Percentiles rank a stretch among this genome's conserved stretches.
Conservation (phyloP, 2,329 filamentous ascomycete genomes). For the Pseudogymnoascus sp. region DNA sequence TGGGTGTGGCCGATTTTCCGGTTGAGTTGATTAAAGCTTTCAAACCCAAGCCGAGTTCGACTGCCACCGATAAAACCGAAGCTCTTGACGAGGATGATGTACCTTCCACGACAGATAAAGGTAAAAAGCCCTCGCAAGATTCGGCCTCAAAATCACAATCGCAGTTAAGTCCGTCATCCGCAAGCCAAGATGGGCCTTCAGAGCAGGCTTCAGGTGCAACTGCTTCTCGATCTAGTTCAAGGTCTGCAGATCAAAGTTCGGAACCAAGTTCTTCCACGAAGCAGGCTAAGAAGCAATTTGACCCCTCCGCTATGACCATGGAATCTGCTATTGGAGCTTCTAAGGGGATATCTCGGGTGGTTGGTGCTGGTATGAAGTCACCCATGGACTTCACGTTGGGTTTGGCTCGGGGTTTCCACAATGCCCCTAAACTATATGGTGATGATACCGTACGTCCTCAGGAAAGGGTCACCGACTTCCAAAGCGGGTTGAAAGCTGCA, state of each 20-base stretch:
- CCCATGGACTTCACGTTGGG: conserved; percentile 82
- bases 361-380: conserved; percentile 66
- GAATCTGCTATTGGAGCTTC: conserved; percentile 53
- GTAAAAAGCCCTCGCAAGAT: conserved; percentile 8
- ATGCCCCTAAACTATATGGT: conserved; percentile 77
- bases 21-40: conserved; percentile 45
- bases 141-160: conserved; percentile 15
- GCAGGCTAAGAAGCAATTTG: conserved; percentile 25
- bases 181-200: conserved; percentile 14
- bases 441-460: conserved; percentile 73
- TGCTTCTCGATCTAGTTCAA: conserved; percentile 19
- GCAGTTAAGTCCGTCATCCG: conserved; percentile 13
- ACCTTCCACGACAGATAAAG: background rate
- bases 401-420: conserved; percentile 79
- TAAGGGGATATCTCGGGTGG: conserved; percentile 44
- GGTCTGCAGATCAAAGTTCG: conserved; percentile 14
- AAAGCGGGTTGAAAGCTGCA: conserved; percentile 69
- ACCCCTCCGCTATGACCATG: conserved; percentile 28
- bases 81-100: conserved; percentile 2
- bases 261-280: conserved; percentile 19
- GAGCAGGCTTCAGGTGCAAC: conserved; percentile 13
- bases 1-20: conserved; percentile 72
- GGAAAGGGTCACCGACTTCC: conserved; percentile 70
- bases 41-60: background rate
- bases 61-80: background rate